Conservation (phyloP, 2,329 filamentous ascomycete species). For the Helotiales sp. region DNA sequence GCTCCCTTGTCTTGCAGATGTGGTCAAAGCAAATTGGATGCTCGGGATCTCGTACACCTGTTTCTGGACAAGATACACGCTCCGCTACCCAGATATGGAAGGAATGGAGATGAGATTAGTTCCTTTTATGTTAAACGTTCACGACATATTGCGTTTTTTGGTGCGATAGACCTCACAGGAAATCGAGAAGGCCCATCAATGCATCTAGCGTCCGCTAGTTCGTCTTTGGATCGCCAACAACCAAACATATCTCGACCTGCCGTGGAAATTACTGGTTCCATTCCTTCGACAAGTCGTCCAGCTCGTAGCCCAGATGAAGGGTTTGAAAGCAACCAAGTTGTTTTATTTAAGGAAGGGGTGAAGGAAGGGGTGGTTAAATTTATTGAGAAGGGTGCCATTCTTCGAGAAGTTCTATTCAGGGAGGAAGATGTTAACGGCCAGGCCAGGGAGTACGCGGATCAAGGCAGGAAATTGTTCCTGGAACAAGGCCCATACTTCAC, state of each 20-base stretch:
- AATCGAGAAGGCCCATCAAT: not conserved
- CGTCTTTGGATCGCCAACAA: not conserved
- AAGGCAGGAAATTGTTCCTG: not conserved
- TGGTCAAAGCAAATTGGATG: not conserved
- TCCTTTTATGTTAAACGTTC: constrained; percentile 4
- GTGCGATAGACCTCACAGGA: not conserved
- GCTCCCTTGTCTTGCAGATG: not conserved
- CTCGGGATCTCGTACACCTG: not conserved
- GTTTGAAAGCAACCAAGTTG: not conserved
- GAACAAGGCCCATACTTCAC: not conserved
- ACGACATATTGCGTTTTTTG: constrained; percentile 3
- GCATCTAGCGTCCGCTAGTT: not conserved
- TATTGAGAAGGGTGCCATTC: not conserved
- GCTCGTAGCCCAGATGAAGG: not conserved
- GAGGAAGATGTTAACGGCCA: not conserved
- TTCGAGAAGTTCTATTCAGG: not conserved
- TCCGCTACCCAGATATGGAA: not conserved
- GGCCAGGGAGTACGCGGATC: not conserved
- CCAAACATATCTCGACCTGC: not conserved
- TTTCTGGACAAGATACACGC: not conserved
- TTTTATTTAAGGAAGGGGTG: not conserved
- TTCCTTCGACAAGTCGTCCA: not conserved
- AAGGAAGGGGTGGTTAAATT: not conserved
- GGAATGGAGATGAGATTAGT: constrained; percentile 1
- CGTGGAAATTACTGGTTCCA: not conserved